Evolutionary conservation across 2,329 filamentous ascomycete species (phyloP).

Genomic region (Lachnellula cervina): DNA sequence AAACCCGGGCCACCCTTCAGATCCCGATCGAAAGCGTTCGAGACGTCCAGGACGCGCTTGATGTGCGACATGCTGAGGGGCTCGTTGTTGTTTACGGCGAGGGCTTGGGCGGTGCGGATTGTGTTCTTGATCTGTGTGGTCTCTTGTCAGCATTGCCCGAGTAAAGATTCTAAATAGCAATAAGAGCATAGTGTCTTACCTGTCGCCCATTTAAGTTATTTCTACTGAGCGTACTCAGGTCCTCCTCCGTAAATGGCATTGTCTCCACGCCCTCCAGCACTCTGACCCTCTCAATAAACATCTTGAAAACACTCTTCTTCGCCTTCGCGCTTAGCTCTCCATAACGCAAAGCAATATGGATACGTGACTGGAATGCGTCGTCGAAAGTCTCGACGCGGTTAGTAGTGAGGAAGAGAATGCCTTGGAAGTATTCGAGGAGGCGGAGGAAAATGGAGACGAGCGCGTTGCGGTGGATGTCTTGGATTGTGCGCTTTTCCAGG

Average conservation of each 20-base stretch:
- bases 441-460: slow-evolving; percentile 84
- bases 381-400: slow-evolving; percentile 87
- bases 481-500: slow-evolving; percentile 74
- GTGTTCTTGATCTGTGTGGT: slow-evolving; percentile 70
- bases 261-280: slow-evolving; percentile 57
- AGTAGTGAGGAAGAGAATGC: slow-evolving; percentile 84
- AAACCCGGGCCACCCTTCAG: slow-evolving; percentile 77
- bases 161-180: not conserved
- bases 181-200: slow-evolving; percentile 36
- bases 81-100: slow-evolving; percentile 71
- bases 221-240: slow-evolving; percentile 61
- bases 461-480: slow-evolving; percentile 79
- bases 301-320: slow-evolving; percentile 74
- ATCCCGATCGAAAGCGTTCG: slow-evolving; percentile 77
- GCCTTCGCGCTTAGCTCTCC: slow-evolving; percentile 68
- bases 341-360: slow-evolving; percentile 80
- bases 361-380: slow-evolving; percentile 82
- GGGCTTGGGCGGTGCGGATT: slow-evolving; percentile 74
- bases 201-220: slow-evolving; percentile 66
- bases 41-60: slow-evolving; percentile 75
- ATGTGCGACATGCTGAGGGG: slow-evolving; percentile 75
- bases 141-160: slow-evolving; percentile 34
- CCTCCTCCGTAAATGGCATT: slow-evolving; percentile 59
- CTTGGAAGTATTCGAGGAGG: slow-evolving; percentile 85
- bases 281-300: slow-evolving; percentile 72